A percentile compares a stretch with the other conserved stretches of the same genome.
Conservation (phyloP, 768 basidiomycete species). For the Auricularia sp. region DNA sequence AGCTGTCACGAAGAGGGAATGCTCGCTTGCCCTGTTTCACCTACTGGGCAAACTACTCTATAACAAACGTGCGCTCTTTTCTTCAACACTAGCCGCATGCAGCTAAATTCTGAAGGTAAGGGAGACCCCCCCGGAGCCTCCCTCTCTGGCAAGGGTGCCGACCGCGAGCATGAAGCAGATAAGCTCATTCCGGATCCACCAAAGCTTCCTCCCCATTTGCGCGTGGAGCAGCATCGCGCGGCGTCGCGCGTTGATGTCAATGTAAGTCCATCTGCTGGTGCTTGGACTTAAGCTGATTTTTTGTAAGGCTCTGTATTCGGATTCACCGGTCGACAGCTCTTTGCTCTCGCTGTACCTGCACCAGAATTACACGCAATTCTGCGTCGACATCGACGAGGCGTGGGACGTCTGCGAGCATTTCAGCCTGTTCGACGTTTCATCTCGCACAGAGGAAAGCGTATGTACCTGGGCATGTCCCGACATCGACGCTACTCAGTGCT, state of each 20-base stretch:
- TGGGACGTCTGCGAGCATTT: constrained; percentile 60
- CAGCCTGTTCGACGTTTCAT: constrained; percentile 51
- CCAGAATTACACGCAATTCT: constrained; percentile 87
- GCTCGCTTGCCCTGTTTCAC: constrained; percentile 82
- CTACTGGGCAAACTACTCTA: constrained; percentile 88
- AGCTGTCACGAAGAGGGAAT: constrained; percentile 71
- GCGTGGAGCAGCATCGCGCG: constrained; percentile 43
- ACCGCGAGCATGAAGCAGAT: constrained; percentile 50
- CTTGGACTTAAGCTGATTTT: not conserved
- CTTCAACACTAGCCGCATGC: constrained; percentile 1
- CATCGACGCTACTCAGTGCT: not conserved
- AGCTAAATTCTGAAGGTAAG: constrained; percentile 41
- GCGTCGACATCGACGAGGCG: constrained; percentile 64
- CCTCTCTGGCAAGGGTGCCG: constrained; percentile 50
- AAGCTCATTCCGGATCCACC: constrained; percentile 42
- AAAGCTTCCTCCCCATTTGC: constrained; percentile 47
- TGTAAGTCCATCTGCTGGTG: constrained; percentile 27
- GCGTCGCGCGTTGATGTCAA: constrained; percentile 70
- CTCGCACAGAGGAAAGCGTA: not conserved
- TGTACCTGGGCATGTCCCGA: not conserved
- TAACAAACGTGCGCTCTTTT: constrained; percentile 65
- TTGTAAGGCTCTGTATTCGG: constrained; percentile 56
- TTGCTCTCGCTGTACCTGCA: constrained; percentile 85
- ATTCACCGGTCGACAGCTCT: constrained; percentile 85
- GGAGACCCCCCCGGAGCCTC: constrained; percentile 53